Evolutionary conservation across 2,329 filamentous ascomycete genomes (phyloP).

Genomic region (Trichophyton benhamiae): DNA sequence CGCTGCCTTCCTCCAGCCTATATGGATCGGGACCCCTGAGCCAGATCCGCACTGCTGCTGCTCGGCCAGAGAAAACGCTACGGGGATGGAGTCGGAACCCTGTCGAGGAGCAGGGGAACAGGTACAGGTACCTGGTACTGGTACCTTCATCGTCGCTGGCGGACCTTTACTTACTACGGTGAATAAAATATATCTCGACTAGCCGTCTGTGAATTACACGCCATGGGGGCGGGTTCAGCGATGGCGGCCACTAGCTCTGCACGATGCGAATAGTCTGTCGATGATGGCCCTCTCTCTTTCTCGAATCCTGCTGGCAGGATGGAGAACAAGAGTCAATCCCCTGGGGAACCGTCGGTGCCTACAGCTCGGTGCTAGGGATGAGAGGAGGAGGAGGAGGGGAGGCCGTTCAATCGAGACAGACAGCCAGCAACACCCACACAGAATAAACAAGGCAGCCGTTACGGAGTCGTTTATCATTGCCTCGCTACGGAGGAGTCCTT

Average conservation of each 20-base stretch:
- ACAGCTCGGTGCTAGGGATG: too few species aligned
- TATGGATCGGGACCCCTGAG: background rate
- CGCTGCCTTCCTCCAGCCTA: background rate
- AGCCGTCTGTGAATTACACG: background rate
- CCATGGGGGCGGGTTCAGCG: background rate
- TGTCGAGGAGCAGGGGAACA: too few species aligned
- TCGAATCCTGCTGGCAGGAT: background rate
- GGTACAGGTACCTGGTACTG: background rate
- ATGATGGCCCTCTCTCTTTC: background rate
- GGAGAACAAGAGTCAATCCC: too few species aligned
- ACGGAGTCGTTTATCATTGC: background rate
- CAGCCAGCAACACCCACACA: background rate
- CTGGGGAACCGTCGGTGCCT: too few species aligned
- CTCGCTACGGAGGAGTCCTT: background rate
- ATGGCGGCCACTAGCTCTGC: constrained; percentile 3
- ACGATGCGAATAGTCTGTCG: background rate
- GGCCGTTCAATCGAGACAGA: too few species aligned
- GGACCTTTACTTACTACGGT: background rate
- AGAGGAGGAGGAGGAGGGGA: too few species aligned
- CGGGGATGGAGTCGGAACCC: background rate
- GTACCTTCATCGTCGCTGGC: background rate
- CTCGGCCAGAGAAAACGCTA: background rate
- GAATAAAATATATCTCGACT: background rate
- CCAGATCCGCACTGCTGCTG: background rate
- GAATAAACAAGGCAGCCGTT: background rate